Evolutionary conservation across 1,284 basidiomycete species (phyloP), one percentile per base, ranked within the genome.

Genomic region (Vanrija humicola): DNA sequence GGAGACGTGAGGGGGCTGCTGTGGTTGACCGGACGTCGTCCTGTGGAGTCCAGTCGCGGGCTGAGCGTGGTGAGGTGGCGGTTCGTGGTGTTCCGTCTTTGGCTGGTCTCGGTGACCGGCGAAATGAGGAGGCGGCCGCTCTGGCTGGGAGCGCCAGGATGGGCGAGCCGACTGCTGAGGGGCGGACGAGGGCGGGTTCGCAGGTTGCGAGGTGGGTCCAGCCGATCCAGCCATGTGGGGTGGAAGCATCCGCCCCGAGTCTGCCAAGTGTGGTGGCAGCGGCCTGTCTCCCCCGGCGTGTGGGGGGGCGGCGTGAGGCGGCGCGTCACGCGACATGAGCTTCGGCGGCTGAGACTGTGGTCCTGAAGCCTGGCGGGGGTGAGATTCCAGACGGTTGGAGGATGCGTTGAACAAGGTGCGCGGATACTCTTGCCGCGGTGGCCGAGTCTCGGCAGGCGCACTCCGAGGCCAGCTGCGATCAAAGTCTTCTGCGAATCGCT

Each of bases 321-420:
- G 47, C 5, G 59, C 55, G 14, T 59, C 59, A 16, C 64, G 63
- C 9, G 61, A 50, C 83, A 52, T 79, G 63, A 56, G 79, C 75
- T 60, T 48, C 60, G 71, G 67, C 68, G 67, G 56, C 46, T 69
- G 64, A 18, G 63, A 39, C 46, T 68, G 61, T 23, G 44, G 51
- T n/a, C 70, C 58, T 59, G 48, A 52, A 57, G 43, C 86, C 6
- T 54, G 52, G 18, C 62, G 61, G 26, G 50, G 10, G n/a, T 63
- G 54, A 12, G 68, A 86, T 73, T 94, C 91, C 54, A 93, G 75
- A 52, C 85, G 82, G 70, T 93, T 94, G 10, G 86, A 90, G 8
- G 86, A 84, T 66, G 92, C 91, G 65, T 95, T 94, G 79, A 93
- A 95, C n/a, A 95, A 78, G 0, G 87, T 85, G 26, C 88, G 73